Conservation (phyloP, 768 basidiomycete genomes). For the Amylocystis lapponica region DNA sequence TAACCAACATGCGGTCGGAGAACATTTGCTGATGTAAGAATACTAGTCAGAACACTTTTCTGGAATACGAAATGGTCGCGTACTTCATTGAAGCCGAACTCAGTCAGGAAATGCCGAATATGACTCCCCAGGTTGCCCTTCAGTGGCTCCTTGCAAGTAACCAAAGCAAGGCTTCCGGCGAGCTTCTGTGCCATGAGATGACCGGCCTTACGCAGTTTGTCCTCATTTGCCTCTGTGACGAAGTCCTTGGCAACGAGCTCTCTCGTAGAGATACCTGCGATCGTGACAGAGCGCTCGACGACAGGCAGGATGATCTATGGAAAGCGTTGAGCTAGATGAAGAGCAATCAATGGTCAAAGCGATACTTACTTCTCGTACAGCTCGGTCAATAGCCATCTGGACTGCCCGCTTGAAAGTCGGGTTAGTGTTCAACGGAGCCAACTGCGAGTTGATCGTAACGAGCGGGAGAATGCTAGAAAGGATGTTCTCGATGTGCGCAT, state of each 20-base stretch:
- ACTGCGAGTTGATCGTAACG: slow-evolving; percentile 73
- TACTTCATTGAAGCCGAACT: slow-evolving; percentile 89
- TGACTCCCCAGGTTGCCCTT: slow-evolving; percentile 88
- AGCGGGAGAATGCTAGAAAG: slow-evolving; percentile 62
- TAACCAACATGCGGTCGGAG: slow-evolving; percentile 69
- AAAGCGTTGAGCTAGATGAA: slow-evolving; percentile 5
- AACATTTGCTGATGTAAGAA: slow-evolving; percentile 64
- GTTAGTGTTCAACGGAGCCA: slow-evolving; percentile 69
- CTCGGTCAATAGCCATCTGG: slow-evolving; percentile 85
- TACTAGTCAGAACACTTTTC: too few relatives aligned
- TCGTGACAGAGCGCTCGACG: slow-evolving; percentile 96
- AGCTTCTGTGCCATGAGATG: slow-evolving; percentile 97
- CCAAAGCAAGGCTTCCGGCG: slow-evolving; percentile 91
- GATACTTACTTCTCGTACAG: slow-evolving; percentile 79
- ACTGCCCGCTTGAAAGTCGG: slow-evolving; percentile 87
- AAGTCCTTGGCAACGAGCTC: slow-evolving; percentile 96
- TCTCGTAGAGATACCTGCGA: slow-evolving; percentile 94
- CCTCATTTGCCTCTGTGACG: slow-evolving; percentile 86
- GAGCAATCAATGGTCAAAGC: not conserved
- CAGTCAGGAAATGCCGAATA: slow-evolving; percentile 73
- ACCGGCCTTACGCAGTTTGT: slow-evolving; percentile 85
- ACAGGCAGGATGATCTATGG: slow-evolving; percentile 89
- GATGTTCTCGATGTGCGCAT: slow-evolving; percentile 78
- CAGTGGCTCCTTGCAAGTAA: slow-evolving; percentile 97
- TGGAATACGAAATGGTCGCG: slow-evolving; percentile 6